Percentiles rank a stretch among this genome's conserved stretches.
Evolutionary conservation across 768 basidiomycete genomes (phyloP).

Genomic region (Lactarius akahatsu): DNA sequence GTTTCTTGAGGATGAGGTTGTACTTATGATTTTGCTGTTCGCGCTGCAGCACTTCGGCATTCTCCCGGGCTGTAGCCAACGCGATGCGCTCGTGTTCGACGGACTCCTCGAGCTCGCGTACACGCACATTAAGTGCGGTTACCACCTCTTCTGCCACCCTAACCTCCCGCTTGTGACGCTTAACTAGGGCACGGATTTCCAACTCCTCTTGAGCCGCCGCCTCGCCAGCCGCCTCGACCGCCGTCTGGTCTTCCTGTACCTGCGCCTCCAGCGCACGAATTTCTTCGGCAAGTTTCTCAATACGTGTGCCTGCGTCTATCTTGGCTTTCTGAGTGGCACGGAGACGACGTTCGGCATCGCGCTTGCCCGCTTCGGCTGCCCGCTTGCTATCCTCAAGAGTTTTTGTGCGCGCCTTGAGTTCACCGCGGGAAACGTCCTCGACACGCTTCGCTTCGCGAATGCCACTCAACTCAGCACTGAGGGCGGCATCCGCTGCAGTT

Average conservation of each 20-base stretch:
- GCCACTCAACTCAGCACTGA: constrained; percentile 62
- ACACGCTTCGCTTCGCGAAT: constrained; percentile 79
- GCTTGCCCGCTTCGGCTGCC: constrained; percentile 70
- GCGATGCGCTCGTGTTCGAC: constrained; percentile 62
- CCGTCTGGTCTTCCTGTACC: constrained; percentile 24
- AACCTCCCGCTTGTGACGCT: constrained; percentile 44
- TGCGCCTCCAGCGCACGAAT: constrained; percentile 52
- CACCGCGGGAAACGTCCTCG: constrained; percentile 76
- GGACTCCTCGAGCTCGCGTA: constrained; percentile 71
- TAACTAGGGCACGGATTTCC: constrained; percentile 43
- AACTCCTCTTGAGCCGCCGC: constrained; percentile 36
- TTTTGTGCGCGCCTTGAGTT: constrained; percentile 83
- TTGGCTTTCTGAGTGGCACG: constrained; percentile 64
- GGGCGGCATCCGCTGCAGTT: constrained; percentile 53
- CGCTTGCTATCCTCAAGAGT: constrained; percentile 84
- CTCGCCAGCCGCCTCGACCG: constrained; percentile 11
- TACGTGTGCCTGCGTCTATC: constrained; percentile 59
- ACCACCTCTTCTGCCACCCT: constrained; percentile 50
- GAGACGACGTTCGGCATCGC: constrained; percentile 87
- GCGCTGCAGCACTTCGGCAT: constrained; percentile 48
- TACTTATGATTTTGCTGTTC: constrained; percentile 37
- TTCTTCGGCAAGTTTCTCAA: constrained; percentile 52
- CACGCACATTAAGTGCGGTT: constrained; percentile 53
- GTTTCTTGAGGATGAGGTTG: constrained; percentile 34
- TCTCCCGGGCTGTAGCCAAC: constrained; percentile 57